Conservation (phyloP, 495 filamentous ascomycete species). For the Lasiosphaeria ovina region DNA sequence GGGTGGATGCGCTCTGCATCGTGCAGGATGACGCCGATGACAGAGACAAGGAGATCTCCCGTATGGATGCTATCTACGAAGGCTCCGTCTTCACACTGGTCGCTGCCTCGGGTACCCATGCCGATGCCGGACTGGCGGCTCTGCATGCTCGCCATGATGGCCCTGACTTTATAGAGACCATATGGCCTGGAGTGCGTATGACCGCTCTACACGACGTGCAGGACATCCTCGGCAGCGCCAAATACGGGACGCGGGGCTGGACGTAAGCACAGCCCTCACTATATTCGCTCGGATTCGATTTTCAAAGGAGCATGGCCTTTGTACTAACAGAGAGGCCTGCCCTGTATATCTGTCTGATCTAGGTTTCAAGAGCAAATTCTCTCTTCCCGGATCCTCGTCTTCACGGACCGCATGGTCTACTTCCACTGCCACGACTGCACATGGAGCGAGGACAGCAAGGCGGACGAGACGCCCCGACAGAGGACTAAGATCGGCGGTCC, state of each 20-base stretch:
- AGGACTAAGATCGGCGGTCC: neutral
- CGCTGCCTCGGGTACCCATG: conserved; percentile 1
- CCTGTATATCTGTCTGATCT: neutral
- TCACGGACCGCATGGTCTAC: neutral
- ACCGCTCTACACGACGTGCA: neutral
- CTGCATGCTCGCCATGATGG: neutral
- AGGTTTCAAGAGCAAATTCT: neutral
- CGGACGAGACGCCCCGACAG: neutral
- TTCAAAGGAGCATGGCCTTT: neutral
- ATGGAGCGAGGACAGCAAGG: neutral
- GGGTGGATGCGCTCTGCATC: conserved; percentile 28
- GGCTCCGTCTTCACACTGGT: neutral
- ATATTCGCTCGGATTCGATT: neutral
- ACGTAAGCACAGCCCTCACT: neutral
- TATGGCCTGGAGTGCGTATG: conserved; percentile 8
- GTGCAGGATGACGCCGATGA: conserved; percentile 11
- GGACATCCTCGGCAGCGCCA: neutral
- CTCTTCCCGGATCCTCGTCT: neutral
- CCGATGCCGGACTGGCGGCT: conserved; percentile 6
- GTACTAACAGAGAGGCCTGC: neutral
- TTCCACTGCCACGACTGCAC: neutral
- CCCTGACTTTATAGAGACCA: conserved; percentile 1
- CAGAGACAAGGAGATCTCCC: neutral
- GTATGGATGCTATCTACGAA: conserved; percentile 2
- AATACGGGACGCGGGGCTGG: neutral